Evolutionary conservation across 306 rosid genomes (phyloP), one percentile per base, ranked within the genome.

Genomic region (Vigna angularis): DNA sequence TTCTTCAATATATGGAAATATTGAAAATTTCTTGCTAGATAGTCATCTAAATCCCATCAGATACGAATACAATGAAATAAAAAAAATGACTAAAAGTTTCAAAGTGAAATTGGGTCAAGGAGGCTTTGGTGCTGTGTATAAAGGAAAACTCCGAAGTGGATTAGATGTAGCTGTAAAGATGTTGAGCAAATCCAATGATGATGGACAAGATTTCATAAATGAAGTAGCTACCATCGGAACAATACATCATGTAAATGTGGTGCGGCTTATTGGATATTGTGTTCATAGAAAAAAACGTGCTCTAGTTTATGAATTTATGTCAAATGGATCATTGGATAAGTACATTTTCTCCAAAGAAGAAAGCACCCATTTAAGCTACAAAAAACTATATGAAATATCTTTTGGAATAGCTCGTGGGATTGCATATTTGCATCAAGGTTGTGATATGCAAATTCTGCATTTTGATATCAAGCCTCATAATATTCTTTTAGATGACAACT

Each of bases 1-100:
- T 81, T 58, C 42, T 2, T 81, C 85, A 6, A 20, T 62, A 13
- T 75, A 69, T 50, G 66, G 30, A 22, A 22, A 4, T 15, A 58
- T 58, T 58, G 65, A 58, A 58, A 26, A 4, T 3, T 58, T 58
- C 14, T 58, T 58, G 65, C 2, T 24, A 4, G 65, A 58, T 36
- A 58, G 14, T 9, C 5, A 26, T 58, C 36, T 58, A 26, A 58
- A 58, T 58, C 65, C 65, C 17, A 58, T 58, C 12, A 58, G 65
- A 17, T 58, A 58, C 14, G 38, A 26, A 58, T 26, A 58, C 17
- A 26, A 2, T 11, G 65, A 58, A 24, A 58, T 58, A 16, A 26
- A 58, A n/a, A 58, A 58, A 58, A 58, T 58, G 65, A 58, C 65
- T 0, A 6, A 6, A 1, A 38, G 65, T 58, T 58, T 58, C 38